Base-by-base conservation (phyloP, 2,329 filamentous ascomycete species). In the Emericellopsis atlantica region DNA sequence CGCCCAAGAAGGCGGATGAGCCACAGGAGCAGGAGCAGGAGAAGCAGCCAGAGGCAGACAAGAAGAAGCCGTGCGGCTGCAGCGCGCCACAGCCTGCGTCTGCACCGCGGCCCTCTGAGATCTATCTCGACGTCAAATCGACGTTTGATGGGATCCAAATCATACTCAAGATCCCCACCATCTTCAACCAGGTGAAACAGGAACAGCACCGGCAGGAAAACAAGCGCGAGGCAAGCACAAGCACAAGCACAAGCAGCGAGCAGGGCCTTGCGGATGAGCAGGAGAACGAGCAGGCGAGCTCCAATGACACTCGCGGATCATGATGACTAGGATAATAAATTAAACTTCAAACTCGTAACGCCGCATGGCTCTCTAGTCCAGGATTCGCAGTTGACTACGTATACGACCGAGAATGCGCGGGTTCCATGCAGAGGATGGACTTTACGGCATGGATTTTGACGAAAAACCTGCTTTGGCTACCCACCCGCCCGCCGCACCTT, bases 111-210 rank as follows among this genome's bases (percentile, higher is more conserved):
- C 69, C 70, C 4, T 70, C 70, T 2, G 72, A 76, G 50, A 66
- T 76, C 23, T 75, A 70, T 48, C 50, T 76, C 43, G 72, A 76
- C 46, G 69, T 76, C 43, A 72, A 72, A 53, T 74, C 70, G 29
- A 76, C 72, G 5, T 70, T 64, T 33, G 72, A 75, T 41, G 72
- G 72, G 2, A 74, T 75, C 48, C 72, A 75, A 53, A 53, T 75
- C 40, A 73, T 67, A 22, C 74, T 75, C 47, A 68, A 72, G 49
- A 75, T 75, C 43, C 72, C 71, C 21, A 75, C 70, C 2, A 66
- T 73, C 22, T 74, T 75, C 48, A 65, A 65, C 42, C 60, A 57
- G 33, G 50, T 50, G 24, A 33, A 36, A 32, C 24, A 37, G 14
- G 34, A 39, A 37, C 15, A 21, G 18, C 18, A 26, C 12, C 5